A percentile compares a stretch with the other conserved stretches of the same genome.
These are phyloP conservation scores for Marchantia polymorpha DNA, from an alignment of 225 moss, liverwort and hornwort species.

Conservation along the genomic window DNA sequence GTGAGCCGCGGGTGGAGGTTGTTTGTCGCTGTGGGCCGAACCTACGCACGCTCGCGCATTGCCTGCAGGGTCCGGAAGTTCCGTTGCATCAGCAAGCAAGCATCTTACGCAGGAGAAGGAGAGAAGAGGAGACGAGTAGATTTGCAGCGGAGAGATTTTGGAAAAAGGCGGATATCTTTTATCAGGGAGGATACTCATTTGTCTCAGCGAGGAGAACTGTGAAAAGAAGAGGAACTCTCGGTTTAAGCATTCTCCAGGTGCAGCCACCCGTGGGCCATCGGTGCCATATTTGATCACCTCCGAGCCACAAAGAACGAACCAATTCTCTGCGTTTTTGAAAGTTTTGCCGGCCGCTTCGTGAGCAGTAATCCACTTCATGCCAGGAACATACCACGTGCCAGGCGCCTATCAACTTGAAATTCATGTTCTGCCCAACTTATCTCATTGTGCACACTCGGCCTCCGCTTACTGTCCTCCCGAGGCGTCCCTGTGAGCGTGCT, in stretches of 20 bases:
- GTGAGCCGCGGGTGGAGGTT: conserved; percentile 2
- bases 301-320: neutral
- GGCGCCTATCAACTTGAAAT: neutral
- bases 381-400: neutral
- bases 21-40: neutral
- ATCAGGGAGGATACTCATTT: neutral
- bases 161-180: neutral
- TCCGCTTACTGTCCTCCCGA: conserved; percentile 6
- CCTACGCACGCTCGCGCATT: neutral
- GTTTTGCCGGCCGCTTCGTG: neutral
- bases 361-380: neutral
- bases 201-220: neutral
- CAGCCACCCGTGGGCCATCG: no score
- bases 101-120: neutral
- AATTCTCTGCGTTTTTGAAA: neutral
- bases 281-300: neutral
- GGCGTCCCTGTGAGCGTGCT: neutral
- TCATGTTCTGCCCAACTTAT: conserved; percentile 6
- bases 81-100: neutral
- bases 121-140: neutral
- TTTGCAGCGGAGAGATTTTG: neutral
- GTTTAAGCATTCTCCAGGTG: neutral
- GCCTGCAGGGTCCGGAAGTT: neutral
- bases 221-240: neutral
- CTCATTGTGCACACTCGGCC: neutral